These are phyloP conservation scores for Russula earlei DNA, from an alignment of 768 basidiomycete genomes.

Conservation along the genomic window DNA sequence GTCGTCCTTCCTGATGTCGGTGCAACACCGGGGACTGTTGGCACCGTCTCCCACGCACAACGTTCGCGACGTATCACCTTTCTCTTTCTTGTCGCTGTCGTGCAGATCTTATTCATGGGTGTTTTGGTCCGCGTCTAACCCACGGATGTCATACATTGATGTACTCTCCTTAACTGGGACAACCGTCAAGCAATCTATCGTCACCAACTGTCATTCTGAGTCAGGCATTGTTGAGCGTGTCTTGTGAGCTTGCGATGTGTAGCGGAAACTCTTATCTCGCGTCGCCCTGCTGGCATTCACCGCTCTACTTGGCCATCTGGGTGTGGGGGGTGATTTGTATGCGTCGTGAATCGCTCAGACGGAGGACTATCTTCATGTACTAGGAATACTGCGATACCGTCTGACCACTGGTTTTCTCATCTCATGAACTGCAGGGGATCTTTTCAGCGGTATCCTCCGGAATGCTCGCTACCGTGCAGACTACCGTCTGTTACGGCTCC, in stretches of 20 bases:
- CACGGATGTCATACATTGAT: not conserved
- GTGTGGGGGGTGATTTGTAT: not conserved
- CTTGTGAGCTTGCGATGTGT: not conserved
- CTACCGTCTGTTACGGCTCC: no score
- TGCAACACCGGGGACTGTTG: conserved; percentile 28
- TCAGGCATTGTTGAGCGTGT: not conserved
- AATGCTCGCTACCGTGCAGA: no score
- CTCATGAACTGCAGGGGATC: no score
- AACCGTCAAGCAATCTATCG: not conserved
- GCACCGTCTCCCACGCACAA: conserved; percentile 42
- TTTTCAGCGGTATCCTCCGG: no score
- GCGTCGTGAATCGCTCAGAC: no score
- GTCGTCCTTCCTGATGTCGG: conserved; percentile 81
- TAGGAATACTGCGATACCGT: no score
- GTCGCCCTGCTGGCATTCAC: not conserved
- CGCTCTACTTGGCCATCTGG: not conserved
- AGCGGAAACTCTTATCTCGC: not conserved
- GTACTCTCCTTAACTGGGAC: not conserved
- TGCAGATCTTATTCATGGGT: conserved; percentile 81
- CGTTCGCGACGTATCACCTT: conserved; percentile 82
- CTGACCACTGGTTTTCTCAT: no score
- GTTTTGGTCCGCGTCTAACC: conserved; percentile 59
- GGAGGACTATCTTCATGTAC: not conserved
- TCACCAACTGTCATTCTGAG: not conserved
- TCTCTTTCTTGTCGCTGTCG: conserved; percentile 75